Evolutionary conservation across 805 yeast species (phyloP).

Genomic region (Ogataea naganishii): DNA sequence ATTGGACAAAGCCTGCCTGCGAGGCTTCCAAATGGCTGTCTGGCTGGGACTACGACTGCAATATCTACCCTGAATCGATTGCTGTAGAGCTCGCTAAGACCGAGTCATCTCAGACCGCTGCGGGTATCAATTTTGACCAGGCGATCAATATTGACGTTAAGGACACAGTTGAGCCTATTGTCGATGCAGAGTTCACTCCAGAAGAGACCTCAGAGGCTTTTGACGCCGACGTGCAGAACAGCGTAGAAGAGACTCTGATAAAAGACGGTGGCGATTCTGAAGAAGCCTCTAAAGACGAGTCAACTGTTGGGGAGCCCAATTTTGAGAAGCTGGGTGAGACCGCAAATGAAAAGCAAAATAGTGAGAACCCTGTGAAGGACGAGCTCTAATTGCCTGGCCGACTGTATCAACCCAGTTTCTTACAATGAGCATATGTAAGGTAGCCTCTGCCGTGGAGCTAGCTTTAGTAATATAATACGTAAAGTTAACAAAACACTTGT

Average conservation of each 20-base stretch:
- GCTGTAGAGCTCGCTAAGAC: slow-evolving; percentile 3
- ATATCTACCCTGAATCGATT: slow-evolving; percentile 31
- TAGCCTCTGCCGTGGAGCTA: no score
- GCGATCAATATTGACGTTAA: slow-evolving; percentile 8
- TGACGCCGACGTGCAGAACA: slow-evolving; percentile 1
- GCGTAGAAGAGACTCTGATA: slow-evolving; percentile 3
- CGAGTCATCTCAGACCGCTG: slow-evolving; percentile 4
- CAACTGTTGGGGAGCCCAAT: slow-evolving; percentile 5
- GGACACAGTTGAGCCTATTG: slow-evolving; percentile 1
- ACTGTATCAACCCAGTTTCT: no score
- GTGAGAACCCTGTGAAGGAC: background rate
- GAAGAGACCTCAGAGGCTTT: slow-evolving; percentile 2
- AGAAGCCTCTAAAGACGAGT: background rate
- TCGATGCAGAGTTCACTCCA: slow-evolving; percentile 1
- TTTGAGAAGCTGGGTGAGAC: background rate
- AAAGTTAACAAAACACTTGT: no score
- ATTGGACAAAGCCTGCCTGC: slow-evolving; percentile 73
- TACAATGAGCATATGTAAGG: no score
- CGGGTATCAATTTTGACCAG: slow-evolving; percentile 9
- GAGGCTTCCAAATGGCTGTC: slow-evolving; percentile 44
- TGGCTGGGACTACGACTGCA: slow-evolving; percentile 89
- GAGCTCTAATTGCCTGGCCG: background rate
- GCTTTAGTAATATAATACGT: no score
- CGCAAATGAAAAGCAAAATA: background rate
- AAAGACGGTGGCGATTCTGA: background rate